Percentiles rank a stretch among this genome's conserved stretches.
Evolutionary conservation across 352 stramenopile genomes (phyloP).

Genomic region (Phytopythium ostracodes): DNA sequence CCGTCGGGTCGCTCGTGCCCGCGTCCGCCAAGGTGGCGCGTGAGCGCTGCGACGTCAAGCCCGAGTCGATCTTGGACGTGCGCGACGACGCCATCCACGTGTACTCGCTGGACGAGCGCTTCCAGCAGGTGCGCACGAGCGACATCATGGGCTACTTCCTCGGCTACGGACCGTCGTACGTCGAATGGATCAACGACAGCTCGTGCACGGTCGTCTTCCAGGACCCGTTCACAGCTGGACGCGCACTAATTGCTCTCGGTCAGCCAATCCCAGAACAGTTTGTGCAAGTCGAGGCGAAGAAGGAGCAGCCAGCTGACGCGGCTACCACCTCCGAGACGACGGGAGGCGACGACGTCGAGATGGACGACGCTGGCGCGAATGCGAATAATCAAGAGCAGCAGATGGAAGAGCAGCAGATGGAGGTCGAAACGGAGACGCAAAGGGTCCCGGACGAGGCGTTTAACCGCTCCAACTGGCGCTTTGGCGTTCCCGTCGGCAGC

Average conservation of each 20-base stretch:
- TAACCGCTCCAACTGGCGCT: conserved; percentile 61
- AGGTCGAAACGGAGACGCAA: conserved; percentile 20
- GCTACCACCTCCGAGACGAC: conserved; percentile 4
- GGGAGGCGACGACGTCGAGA: conserved; percentile 47
- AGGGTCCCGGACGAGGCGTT: conserved; percentile 54
- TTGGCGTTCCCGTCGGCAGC: conserved; percentile 49
- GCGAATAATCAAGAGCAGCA: conserved; percentile 11
- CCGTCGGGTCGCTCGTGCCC: conserved; percentile 22
- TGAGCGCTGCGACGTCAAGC: conserved; percentile 59
- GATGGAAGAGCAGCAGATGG: conserved; percentile 16
- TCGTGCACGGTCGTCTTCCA: conserved; percentile 83
- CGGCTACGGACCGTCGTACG: conserved; percentile 78
- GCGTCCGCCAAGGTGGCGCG: conserved; percentile 48
- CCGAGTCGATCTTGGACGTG: conserved; percentile 29
- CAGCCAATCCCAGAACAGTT: conserved; percentile 46
- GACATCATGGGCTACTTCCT: conserved; percentile 78
- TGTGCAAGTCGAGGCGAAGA: conserved; percentile 21
- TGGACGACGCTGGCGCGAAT: conserved; percentile 30
- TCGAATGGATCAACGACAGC: conserved; percentile 87
- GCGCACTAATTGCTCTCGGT: conserved; percentile 56
- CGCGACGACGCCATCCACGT: conserved; percentile 75
- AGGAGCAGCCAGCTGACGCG: conserved; percentile 7
- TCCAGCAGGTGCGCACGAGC: conserved; percentile 76
- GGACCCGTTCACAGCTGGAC: conserved; percentile 60
- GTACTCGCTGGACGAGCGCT: conserved; percentile 78